These are phyloP conservation scores for Melampsora americana DNA, from an alignment of 1,284 basidiomycete genomes.

Conservation along the genomic window DNA sequence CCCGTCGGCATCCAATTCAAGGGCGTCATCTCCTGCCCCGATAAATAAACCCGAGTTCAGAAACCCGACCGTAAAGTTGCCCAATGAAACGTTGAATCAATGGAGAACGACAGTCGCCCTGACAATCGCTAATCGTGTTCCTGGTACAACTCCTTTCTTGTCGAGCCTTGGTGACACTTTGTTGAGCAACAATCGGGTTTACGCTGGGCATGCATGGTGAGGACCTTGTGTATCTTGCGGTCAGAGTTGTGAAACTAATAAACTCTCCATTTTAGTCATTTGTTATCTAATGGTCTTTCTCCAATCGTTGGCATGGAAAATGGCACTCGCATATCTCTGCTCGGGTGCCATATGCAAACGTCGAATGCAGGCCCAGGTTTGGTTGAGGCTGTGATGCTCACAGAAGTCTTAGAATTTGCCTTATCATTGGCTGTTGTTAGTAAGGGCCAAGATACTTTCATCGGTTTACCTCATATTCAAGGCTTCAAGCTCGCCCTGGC, in stretches of 20 bases:
- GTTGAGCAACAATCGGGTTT: slow-evolving; percentile 66
- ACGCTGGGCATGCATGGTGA: slow-evolving; percentile 89
- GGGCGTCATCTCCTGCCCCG: slow-evolving; percentile 58
- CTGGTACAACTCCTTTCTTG: slow-evolving; percentile 64
- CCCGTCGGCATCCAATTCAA: slow-evolving; percentile 49
- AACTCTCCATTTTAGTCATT: slow-evolving; percentile 62
- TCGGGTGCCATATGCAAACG: slow-evolving; percentile 66
- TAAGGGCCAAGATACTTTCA: slow-evolving; percentile 83
- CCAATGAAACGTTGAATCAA: slow-evolving; percentile 63
- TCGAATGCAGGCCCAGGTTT: slow-evolving; percentile 62
- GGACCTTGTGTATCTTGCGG: slow-evolving; percentile 48
- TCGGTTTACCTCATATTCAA: slow-evolving; percentile 79
- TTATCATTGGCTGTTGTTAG: slow-evolving; percentile 67
- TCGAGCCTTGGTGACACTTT: slow-evolving; percentile 84
- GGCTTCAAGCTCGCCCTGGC: slow-evolving; percentile 72
- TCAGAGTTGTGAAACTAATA: not conserved
- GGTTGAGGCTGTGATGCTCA: slow-evolving; percentile 75
- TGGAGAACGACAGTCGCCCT: slow-evolving; percentile 87
- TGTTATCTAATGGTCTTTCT: slow-evolving; percentile 80
- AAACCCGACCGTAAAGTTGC: slow-evolving; percentile 58
- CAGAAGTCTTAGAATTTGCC: slow-evolving; percentile 90
- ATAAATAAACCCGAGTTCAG: slow-evolving; percentile 64
- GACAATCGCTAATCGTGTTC: slow-evolving; percentile 70
- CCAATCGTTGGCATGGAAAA: slow-evolving; percentile 60
- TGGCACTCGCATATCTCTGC: slow-evolving; percentile 53